Evolutionary conservation across 768 basidiomycete genomes (phyloP).

Genomic region (Leccinum rimulosum): DNA sequence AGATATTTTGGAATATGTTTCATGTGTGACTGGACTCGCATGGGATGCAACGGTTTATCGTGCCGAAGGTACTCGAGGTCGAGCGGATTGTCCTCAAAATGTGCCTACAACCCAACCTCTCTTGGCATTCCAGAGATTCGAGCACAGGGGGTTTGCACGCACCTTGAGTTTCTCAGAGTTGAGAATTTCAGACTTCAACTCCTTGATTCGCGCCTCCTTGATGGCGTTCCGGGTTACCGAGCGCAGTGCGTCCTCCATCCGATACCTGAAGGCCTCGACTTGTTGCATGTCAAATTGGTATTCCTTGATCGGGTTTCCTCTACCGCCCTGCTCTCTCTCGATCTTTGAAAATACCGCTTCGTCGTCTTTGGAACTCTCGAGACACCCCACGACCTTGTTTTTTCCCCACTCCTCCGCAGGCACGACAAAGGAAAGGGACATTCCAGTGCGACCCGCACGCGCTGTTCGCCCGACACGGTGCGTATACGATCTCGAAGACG

Average conservation of each 20-base stretch:
- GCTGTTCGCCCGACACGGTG: conserved; percentile 97
- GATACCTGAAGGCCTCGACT: conserved; percentile 95
- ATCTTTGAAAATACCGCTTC: conserved; percentile 66
- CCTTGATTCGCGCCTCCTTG: conserved; percentile 89
- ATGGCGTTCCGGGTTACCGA: conserved; percentile 84
- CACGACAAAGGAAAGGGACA: conserved; percentile 88
- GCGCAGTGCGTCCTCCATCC: conserved; percentile 95
- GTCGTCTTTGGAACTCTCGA: conserved; percentile 71
- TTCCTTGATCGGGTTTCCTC: conserved; percentile 65
- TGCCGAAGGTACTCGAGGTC: conserved; percentile 91
- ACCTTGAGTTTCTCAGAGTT: conserved; percentile 98
- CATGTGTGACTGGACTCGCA: conserved; percentile 89
- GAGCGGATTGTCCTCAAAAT: conserved; percentile 95
- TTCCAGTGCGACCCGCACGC: conserved; percentile 90
- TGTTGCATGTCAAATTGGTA: conserved; percentile 95
- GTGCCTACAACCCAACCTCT: conserved; percentile 56
- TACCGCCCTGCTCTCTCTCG: conserved; percentile 66
- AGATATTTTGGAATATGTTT: conserved; percentile 95
- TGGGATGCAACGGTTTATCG: conserved; percentile 91
- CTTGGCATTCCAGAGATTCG: not conserved
- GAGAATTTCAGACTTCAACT: conserved; percentile 88
- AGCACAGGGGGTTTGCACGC: conserved; percentile 14
- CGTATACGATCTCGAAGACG: conserved; percentile 82
- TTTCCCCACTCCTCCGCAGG: conserved; percentile 65
- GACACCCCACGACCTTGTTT: conserved; percentile 66